Evolutionary conservation across 129 eudicot genomes (phyloP).

Genomic region (Saussurea involucrata): DNA sequence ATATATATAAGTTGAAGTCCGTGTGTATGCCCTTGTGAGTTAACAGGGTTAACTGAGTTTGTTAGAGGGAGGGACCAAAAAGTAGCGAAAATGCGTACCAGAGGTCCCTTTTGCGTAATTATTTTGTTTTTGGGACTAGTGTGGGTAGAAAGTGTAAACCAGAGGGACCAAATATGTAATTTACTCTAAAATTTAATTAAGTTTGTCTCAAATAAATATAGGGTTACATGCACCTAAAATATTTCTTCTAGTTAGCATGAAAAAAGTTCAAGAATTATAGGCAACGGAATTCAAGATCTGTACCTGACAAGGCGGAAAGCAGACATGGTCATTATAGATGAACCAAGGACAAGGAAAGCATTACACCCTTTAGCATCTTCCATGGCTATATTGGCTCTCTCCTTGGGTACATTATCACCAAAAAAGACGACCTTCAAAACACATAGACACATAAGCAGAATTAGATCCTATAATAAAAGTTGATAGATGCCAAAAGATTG

Average conservation of each 20-base stretch:
- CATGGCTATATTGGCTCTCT: constrained; percentile 75
- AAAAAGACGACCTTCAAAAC: constrained; percentile 72
- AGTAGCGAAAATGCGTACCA: too few species aligned
- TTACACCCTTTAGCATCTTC: constrained; percentile 54
- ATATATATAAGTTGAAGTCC: too few species aligned
- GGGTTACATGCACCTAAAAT: too few species aligned
- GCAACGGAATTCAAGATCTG: not conserved
- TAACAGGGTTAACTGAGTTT: too few species aligned
- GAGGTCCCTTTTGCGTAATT: too few species aligned
- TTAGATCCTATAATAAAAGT: not conserved
- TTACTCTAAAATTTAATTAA: too few species aligned
- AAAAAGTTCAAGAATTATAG: not conserved
- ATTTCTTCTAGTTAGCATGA: not conserved
- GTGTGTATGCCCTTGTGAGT: too few species aligned
- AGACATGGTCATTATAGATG: constrained; percentile 97
- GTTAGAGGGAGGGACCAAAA: too few species aligned
- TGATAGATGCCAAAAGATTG: not conserved
- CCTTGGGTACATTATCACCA: constrained; percentile 87
- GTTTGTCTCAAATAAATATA: too few species aligned
- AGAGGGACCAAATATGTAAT: too few species aligned
- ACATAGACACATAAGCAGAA: not conserved
- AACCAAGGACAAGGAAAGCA: constrained; percentile 89
- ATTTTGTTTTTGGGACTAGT: too few species aligned
- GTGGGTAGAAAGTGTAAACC: too few species aligned
- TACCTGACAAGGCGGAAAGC: constrained; percentile 96